phyloP scores from a whole-genome alignment of 148 eudicot species.

The Fagopyrum esculentum region DNA sequence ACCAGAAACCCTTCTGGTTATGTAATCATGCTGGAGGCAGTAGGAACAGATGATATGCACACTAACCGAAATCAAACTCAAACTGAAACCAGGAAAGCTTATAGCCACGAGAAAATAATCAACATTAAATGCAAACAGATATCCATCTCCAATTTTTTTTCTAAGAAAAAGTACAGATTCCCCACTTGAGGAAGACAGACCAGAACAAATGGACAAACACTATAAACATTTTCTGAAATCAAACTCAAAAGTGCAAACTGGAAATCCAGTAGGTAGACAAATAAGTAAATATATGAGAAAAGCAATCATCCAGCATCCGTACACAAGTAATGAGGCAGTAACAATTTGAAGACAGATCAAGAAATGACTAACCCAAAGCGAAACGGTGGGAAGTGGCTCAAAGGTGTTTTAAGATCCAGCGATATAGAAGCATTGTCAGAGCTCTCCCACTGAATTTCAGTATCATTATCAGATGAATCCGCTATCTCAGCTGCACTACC shows the following conservation, averaged over 20 bases:
- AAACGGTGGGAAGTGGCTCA: slow-evolving; percentile 96
- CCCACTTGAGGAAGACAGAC: background rate
- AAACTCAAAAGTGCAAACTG: background rate
- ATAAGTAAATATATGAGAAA: background rate
- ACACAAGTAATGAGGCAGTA: background rate
- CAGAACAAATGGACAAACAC: background rate
- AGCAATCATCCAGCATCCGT: background rate
- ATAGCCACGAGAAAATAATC: background rate
- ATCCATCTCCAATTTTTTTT: background rate
- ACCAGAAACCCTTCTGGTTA: background rate
- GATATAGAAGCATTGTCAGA: slow-evolving; percentile 67
- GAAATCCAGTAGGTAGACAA: background rate
- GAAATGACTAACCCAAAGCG: slow-evolving; percentile 78
- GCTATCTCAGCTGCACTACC: slow-evolving; percentile 50
- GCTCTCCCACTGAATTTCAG: slow-evolving; percentile 73
- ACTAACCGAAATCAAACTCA: background rate
- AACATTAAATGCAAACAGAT: background rate
- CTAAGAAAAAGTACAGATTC: background rate
- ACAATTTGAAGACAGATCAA: background rate
- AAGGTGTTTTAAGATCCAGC: slow-evolving; percentile 86
- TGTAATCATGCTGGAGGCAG: background rate
- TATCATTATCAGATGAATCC: slow-evolving; percentile 52
- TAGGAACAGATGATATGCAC: background rate
- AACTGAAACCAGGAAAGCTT: background rate
- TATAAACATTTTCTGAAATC: background rate